A percentile compares a stretch with the other conserved stretches of the same genome.
Evolutionary conservation across 2,329 filamentous ascomycete genomes (phyloP).

Genomic region (Hirsutella minnesotensis): DNA sequence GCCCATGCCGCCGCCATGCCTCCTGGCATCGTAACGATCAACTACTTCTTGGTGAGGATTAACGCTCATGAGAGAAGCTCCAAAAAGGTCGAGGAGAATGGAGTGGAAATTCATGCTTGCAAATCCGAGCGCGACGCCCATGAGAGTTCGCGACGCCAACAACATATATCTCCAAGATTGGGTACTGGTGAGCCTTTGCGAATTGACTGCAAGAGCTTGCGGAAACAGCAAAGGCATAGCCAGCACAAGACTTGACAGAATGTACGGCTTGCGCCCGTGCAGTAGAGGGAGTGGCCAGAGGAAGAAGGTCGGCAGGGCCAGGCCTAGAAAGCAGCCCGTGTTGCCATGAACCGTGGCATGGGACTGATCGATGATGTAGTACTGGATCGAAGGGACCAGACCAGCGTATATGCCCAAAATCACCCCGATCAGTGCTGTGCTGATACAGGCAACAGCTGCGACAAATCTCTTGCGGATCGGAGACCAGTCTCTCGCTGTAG

Average conservation of each 20-base stretch:
- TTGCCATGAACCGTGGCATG: conserved; percentile 63
- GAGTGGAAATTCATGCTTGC: conserved; percentile 67
- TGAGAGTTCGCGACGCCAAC: conserved; percentile 50
- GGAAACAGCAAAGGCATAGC: conserved; percentile 65
- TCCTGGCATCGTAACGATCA: conserved; percentile 53
- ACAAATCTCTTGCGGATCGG: conserved; percentile 54
- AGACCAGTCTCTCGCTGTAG: conserved; percentile 64
- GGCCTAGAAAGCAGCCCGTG: conserved; percentile 57
- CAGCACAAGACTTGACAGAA: conserved; percentile 54
- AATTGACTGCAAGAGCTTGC: conserved; percentile 55
- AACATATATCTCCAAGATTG: conserved; percentile 46
- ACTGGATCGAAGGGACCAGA: conserved; percentile 68
- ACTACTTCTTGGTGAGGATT: conserved; percentile 64
- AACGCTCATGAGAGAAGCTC: conserved; percentile 60
- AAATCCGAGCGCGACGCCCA: conserved; percentile 60
- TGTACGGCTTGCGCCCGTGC: conserved; percentile 68
- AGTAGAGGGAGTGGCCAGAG: conserved; percentile 65
- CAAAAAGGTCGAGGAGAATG: conserved; percentile 63
- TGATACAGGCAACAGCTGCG: conserved; percentile 58
- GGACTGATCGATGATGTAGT: conserved; percentile 57
- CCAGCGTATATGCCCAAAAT: conserved; percentile 68
- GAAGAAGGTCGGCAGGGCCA: conserved; percentile 58
- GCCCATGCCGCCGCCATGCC: conserved; percentile 68
- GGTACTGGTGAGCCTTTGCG: conserved; percentile 42
- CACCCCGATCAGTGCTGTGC: conserved; percentile 59